phyloP scores from a whole-genome alignment of 768 basidiomycete genomes.

The Mycena galericulata region DNA sequence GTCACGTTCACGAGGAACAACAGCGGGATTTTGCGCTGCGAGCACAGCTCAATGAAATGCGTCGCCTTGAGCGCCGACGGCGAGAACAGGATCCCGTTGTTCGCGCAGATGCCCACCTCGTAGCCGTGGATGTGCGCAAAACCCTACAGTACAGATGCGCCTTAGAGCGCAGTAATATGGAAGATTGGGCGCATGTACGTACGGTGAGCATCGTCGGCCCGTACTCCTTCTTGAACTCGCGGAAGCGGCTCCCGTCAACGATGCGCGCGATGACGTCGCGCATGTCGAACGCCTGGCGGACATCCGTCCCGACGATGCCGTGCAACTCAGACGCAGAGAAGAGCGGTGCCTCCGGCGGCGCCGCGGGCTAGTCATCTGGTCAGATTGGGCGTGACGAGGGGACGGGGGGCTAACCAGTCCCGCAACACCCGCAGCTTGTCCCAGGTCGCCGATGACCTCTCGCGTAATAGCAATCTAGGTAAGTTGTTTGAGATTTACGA shows the following conservation, averaged over 20 bases:
- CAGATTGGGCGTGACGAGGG: conserved; percentile 1
- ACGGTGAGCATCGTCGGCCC: conserved; percentile 92
- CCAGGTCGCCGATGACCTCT: conserved; percentile 82
- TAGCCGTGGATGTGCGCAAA: conserved; percentile 91
- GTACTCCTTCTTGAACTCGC: conserved; percentile 97
- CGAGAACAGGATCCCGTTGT: conserved; percentile 95
- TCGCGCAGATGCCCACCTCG: conserved; percentile 91
- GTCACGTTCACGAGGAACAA: conserved; percentile 98
- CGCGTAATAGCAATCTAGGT: conserved; percentile 73
- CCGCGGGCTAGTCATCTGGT: conserved; percentile 60
- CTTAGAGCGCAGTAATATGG: no score
- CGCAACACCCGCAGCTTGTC: conserved; percentile 66
- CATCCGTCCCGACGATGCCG: conserved; percentile 92
- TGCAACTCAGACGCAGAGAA: conserved; percentile 87
- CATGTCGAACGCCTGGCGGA: conserved; percentile 92
- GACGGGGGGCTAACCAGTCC: conserved; percentile 55
- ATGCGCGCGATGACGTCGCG: conserved; percentile 92
- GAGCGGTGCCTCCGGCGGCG: conserved; percentile 74
- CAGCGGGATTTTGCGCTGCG: conserved; percentile 89
- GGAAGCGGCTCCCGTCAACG: conserved; percentile 91
- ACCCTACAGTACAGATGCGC: conserved; percentile 65
- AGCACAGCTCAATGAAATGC: conserved; percentile 95
- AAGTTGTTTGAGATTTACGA: neutral
- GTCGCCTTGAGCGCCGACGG: conserved; percentile 94
- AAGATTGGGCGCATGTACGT: no score